Evolutionary conservation across 2,329 filamentous ascomycete genomes (phyloP), one percentile per base, ranked within the genome.

Genomic region (Hawksworthiomyces lignivorus): DNA sequence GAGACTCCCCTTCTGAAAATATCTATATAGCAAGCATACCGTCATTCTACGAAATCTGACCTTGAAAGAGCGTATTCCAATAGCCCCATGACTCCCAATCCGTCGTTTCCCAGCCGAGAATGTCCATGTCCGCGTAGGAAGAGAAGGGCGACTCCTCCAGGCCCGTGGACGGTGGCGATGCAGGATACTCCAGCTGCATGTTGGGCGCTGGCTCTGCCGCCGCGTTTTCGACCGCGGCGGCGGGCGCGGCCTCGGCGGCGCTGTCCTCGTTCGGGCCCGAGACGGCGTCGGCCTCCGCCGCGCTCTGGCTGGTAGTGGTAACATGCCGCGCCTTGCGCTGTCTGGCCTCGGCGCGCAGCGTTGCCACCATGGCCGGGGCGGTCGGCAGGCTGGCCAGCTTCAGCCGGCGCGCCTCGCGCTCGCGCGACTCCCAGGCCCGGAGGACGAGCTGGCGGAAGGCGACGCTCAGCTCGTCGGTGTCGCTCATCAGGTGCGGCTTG

Each of bases 401-500:
- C 21, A 9, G 36, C 26, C 42, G 42, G 15, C 43, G 40, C 7
- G 45, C 44, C 4, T 41, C 37, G 15, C 41, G 41, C 39, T 52
- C 52, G 9, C 52, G 46, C 1, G 45, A 43, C n/a, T 50, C 49
- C 52, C 52, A 54, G 1, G 50, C 44, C 18, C 48, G 47, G 20
- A 52, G 28, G 19, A 48, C 45, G 4, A 53, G 50, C 29, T 49
- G 50, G 12, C 50, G 44, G 15, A 54, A 49, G 3, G 52, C 49
- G 5, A 35, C 39, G 15, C 48, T 45, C 2, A 53, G 41, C 17
- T 49, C 49, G 30, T 48, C 48, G 12, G 36, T 32, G 10, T 45
- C 50, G 19, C 22, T 27, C 5, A 41, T 14, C 2, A 54, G 45
- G 3, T 39, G 42, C 4, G 45, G 44, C 11, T 46, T 36, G 24